Evolutionary conservation across 2,329 filamentous ascomycete species (phyloP), one percentile per base, ranked within the genome.

Genomic region (Paecilomyces dactylethromorphus): DNA sequence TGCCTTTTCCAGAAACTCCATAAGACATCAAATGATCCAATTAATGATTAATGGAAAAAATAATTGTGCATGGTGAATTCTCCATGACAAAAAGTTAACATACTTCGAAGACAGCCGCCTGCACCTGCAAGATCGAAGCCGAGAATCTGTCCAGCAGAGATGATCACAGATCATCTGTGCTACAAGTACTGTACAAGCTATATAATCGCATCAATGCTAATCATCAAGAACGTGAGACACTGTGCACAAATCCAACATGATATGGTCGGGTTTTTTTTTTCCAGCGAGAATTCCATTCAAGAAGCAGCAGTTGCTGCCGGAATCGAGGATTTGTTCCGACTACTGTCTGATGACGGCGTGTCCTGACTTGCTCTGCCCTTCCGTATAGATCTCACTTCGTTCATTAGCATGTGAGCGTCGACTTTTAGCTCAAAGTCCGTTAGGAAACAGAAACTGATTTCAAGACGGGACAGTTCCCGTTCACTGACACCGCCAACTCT

Each of bases 401-500:
- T 67, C 59, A 78, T 70, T 57, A 90, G 76, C 66, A 79, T 79
- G 54, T 83, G 79, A 59, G 81, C 79, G 63, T 82, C 82, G 3
- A 91, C 87, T 45, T 82, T 82, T 60, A 96, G 79, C 66, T 93
- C 89, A 69, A 96, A 96, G 56, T 91, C 87, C n/a, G 88, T 86
- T 59, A 96, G 77, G 71, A 92, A 93, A 75, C 90, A 92, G 70
- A 93, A 93, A 67, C 89, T 92, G 61, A 97, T 90, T 78, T 97
- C 94, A 50, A 97, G 78, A 60, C 89, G 83, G 49, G 89, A 89
- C 56, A 99, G 81, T 75, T 97, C 92, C 18, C 80, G 78, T 70
- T 90, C 89, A 68, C 85, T 90, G 15, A 97, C 91, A 18, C 93
- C 93, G 50, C 94, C 93, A 1, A 97, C 92, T 64, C 87, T 89